phyloP scores from a whole-genome alignment of 2,329 filamentous ascomycete genomes.

The Sclerotinia glacialis region DNA sequence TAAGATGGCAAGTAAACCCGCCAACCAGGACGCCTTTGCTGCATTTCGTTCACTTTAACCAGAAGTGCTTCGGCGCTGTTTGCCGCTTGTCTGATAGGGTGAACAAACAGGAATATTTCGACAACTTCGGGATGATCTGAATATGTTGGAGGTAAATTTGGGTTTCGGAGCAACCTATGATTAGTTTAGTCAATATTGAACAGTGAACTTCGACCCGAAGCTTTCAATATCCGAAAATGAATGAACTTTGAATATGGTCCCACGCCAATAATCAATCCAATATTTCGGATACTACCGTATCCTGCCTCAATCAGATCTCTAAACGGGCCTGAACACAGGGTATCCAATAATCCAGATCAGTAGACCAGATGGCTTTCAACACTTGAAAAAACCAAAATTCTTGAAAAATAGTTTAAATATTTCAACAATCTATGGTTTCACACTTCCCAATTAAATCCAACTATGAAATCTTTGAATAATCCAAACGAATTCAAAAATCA shows the following conservation, averaged over 20 bases:
- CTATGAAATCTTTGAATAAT: too few species aligned
- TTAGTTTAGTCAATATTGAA: slow-evolving; percentile 3
- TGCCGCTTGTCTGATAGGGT: slow-evolving; percentile 53
- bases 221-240: too few species aligned
- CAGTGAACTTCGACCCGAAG: background rate
- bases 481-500: background rate
- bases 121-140: slow-evolving; percentile 50
- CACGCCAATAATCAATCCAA: too few species aligned
- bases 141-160: slow-evolving; percentile 46
- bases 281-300: too few species aligned
- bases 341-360: too few species aligned
- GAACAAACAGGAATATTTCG: slow-evolving; percentile 54
- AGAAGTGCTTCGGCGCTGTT: slow-evolving; percentile 48
- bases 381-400: too few species aligned
- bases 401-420: too few species aligned
- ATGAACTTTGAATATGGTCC: background rate
- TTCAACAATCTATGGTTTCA: too few species aligned
- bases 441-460: too few species aligned
- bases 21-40: slow-evolving; percentile 43
- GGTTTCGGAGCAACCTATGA: slow-evolving; percentile 45
- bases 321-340: too few species aligned
- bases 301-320: too few species aligned
- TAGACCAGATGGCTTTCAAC: too few species aligned
- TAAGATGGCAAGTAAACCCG: slow-evolving; percentile 52
- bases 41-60: slow-evolving; percentile 49